Evolutionary conservation across 2,329 filamentous ascomycete species (phyloP).

Genomic region (Cladosporium sp.): DNA sequence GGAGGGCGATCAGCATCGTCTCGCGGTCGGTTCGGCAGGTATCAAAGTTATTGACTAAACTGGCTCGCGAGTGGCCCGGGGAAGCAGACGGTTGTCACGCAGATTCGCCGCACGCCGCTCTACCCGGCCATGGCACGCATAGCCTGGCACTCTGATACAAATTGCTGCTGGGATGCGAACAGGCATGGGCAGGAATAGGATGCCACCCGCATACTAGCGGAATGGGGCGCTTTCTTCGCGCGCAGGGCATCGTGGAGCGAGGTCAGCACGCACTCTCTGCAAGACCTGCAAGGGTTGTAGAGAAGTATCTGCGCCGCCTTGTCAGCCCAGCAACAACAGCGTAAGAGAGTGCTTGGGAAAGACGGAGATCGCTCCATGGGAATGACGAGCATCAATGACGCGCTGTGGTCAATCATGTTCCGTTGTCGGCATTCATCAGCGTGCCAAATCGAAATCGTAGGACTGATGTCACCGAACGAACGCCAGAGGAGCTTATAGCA

Average conservation of each 20-base stretch:
- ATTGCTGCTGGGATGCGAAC: not conserved
- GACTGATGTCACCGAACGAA: constrained; percentile 15
- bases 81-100: constrained; percentile 2
- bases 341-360: not conserved
- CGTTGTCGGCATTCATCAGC: constrained; percentile 3
- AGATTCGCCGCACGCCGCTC: constrained; percentile 2
- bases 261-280: constrained; percentile 5
- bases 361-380: not conserved
- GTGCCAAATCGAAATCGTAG: constrained; percentile 5
- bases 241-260: not conserved
- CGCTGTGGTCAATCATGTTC: not conserved
- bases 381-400: constrained; percentile 17
- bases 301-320: not conserved
- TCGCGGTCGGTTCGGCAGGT: constrained; percentile 16
- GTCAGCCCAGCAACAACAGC: constrained; percentile 10
- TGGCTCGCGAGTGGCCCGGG: constrained; percentile 2
- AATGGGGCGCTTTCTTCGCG: constrained; percentile 2
- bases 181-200: constrained; percentile 4
- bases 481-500: constrained; percentile 9
- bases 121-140: constrained; percentile 3
- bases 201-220: constrained; percentile 8
- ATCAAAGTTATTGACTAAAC: constrained; percentile 13
- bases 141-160: constrained; percentile 9
- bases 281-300: constrained; percentile 1
- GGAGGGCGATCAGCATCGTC: constrained; percentile 15